phyloP scores from a whole-genome alignment of 306 rosid genomes.

The Castanea crenata region DNA sequence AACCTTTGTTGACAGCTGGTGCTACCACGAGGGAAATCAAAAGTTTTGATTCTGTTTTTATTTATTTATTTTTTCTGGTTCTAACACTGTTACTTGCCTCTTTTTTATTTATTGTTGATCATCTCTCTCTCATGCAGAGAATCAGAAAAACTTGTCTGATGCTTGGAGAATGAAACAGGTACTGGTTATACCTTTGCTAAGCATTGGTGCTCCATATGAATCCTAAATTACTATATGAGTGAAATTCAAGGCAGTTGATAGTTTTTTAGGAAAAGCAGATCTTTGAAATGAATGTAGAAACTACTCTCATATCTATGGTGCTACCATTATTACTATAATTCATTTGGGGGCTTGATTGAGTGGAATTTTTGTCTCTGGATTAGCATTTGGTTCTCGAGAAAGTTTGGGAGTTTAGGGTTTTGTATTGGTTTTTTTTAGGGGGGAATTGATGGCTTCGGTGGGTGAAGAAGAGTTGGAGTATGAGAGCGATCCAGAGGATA shows the following conservation, averaged over 20 bases:
- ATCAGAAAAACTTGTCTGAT: constrained; percentile 91
- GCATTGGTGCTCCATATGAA: constrained; percentile 1
- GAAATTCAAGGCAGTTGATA: too few relatives aligned
- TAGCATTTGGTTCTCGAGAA: constrained; percentile 6
- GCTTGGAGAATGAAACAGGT: constrained; percentile 92
- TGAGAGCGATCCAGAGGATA: constrained; percentile 92
- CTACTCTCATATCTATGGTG: too few relatives aligned
- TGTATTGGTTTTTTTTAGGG: not conserved
- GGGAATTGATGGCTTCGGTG: constrained; percentile 43
- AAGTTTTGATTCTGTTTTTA: constrained; percentile 94
- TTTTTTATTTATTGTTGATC: not conserved
- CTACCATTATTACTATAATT: too few relatives aligned
- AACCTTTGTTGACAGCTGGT: constrained; percentile 89
- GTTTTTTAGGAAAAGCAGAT: too few relatives aligned
- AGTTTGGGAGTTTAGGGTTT: constrained; percentile 35
- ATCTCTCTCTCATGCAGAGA: constrained; percentile 44
- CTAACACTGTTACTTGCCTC: constrained; percentile 6
- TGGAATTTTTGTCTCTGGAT: not conserved
- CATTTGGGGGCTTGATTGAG: not conserved
- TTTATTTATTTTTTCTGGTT: not conserved
- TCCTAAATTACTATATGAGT: not conserved
- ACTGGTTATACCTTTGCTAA: constrained; percentile 18
- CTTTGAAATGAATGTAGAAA: too few relatives aligned
- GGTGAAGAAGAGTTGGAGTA: constrained; percentile 75
- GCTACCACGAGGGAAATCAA: constrained; percentile 95